Percentiles rank a stretch among this genome's conserved stretches.
These are phyloP conservation scores for Verticillium alfalfae DNA, from an alignment of 2,329 filamentous ascomycete genomes.

Conservation along the genomic window DNA sequence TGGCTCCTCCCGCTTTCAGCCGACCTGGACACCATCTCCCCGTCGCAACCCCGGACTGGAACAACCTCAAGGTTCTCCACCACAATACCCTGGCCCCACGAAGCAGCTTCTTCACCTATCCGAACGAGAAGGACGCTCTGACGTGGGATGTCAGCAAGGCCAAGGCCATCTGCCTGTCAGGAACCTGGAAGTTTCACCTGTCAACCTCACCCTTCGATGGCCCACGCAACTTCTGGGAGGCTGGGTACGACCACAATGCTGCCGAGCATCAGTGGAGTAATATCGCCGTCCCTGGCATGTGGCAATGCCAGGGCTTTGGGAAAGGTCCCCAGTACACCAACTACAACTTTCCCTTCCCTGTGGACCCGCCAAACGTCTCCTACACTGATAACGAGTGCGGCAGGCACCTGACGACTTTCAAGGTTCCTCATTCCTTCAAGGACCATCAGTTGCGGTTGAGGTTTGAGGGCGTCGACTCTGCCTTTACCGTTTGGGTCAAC, in stretches of 20 bases:
- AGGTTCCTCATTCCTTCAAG: conserved; percentile 38
- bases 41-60: conserved; percentile 45
- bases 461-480: conserved; percentile 70
- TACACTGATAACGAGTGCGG: conserved; percentile 61
- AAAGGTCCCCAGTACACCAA: conserved; percentile 65
- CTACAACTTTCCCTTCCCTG: conserved; percentile 60
- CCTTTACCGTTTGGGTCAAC: conserved; percentile 69
- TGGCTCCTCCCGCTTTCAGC: neutral
- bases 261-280: conserved; percentile 33
- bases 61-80: conserved; percentile 52
- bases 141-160: conserved; percentile 29
- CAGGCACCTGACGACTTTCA: conserved; percentile 55
- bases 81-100: conserved; percentile 50
- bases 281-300: conserved; percentile 61
- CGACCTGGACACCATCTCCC: neutral
- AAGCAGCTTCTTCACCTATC: conserved; percentile 49
- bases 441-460: conserved; percentile 56
- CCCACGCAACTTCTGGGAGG: conserved; percentile 31
- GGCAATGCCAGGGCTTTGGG: conserved; percentile 66
- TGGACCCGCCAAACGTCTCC: conserved; percentile 60
- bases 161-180: conserved; percentile 40
- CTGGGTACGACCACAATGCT: conserved; percentile 31
- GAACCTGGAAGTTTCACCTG: conserved; percentile 48
- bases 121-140: conserved; percentile 40
- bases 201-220: conserved; percentile 39